A percentile compares a stretch with the other conserved stretches of the same genome.
Conservation (phyloP, 805 yeast species). For the Suhomyces sp. region DNA sequence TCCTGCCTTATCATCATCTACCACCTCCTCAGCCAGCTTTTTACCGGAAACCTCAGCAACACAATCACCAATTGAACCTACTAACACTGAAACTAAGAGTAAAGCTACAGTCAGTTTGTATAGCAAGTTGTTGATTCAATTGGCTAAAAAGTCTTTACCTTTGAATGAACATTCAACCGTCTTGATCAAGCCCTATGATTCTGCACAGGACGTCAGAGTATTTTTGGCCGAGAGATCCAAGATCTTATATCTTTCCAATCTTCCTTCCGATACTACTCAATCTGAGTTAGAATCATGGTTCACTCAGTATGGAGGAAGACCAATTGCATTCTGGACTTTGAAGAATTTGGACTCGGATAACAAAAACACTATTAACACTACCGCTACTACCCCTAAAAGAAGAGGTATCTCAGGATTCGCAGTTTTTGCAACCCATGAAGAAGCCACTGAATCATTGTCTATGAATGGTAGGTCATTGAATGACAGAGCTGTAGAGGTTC, state of each 20-base stretch:
- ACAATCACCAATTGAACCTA: constrained; percentile 1
- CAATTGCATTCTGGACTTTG: constrained; percentile 87
- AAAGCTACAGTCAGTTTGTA: constrained; percentile 46
- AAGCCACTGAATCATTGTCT: constrained; percentile 73
- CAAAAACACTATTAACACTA: not conserved
- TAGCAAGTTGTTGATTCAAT: constrained; percentile 43
- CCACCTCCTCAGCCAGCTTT: no score
- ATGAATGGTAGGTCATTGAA: constrained; percentile 77
- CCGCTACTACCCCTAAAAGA: constrained; percentile 33
- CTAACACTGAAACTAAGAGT: constrained; percentile 30
- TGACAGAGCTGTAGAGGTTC: constrained; percentile 78
- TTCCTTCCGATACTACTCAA: constrained; percentile 86
- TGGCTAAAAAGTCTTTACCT: constrained; percentile 49
- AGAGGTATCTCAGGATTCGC: constrained; percentile 70
- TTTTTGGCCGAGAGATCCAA: constrained; percentile 72
- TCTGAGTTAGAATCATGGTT: constrained; percentile 90
- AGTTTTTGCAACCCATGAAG: constrained; percentile 80
- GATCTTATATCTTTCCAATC: constrained; percentile 74
- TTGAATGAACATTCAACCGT: constrained; percentile 54
- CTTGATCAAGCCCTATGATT: constrained; percentile 72
- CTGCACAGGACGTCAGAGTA: constrained; percentile 65
- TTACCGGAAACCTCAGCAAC: constrained; percentile 1
- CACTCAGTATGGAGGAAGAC: constrained; percentile 80
- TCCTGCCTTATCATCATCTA: constrained; percentile 1
- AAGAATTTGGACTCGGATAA: constrained; percentile 43